Conservation (phyloP, 495 filamentous ascomycete species). For the Symbiotaphrina buchneri region DNA sequence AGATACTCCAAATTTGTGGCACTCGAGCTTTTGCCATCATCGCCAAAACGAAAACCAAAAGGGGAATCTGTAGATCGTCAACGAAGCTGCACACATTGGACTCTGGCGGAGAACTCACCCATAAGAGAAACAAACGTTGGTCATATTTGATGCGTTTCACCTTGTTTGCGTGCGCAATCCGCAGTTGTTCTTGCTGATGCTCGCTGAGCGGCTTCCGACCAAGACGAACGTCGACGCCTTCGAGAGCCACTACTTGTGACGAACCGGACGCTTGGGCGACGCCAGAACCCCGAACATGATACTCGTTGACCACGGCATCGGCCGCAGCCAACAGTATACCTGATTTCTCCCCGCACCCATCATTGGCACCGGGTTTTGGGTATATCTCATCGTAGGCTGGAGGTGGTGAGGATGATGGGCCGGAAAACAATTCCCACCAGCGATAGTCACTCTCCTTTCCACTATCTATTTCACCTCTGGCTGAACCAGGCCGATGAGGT, state of each 20-base stretch:
- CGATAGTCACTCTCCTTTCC: constrained; percentile 29
- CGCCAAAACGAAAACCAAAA: constrained; percentile 37
- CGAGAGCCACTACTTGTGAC: constrained; percentile 1
- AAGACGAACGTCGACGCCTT: constrained; percentile 18
- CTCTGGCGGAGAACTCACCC: constrained; percentile 29
- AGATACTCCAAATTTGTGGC: constrained; percentile 10
- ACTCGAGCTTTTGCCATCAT: constrained; percentile 39
- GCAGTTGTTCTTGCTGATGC: constrained; percentile 51
- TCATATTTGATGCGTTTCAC: constrained; percentile 55
- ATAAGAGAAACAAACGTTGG: constrained; percentile 64
- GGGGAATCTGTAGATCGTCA: constrained; percentile 23
- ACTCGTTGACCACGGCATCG: constrained; percentile 41
- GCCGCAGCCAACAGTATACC: constrained; percentile 35
- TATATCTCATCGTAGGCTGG: constrained; percentile 71
- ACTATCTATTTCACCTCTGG: constrained; percentile 18
- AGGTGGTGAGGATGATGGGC: constrained; percentile 26
- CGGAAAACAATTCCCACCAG: constrained; percentile 48
- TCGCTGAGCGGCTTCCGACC: constrained; percentile 29
- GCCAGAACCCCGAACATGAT: constrained; percentile 37
- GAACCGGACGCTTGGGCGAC: constrained; percentile 9
- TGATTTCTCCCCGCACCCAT: constrained; percentile 32
- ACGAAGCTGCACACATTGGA: not conserved
- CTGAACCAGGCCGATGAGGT: constrained; percentile 26
- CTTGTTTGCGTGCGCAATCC: constrained; percentile 46
- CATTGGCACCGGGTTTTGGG: constrained; percentile 22